These are phyloP conservation scores for Exophiala mesophila DNA, from an alignment of 2,329 filamentous ascomycete species.

Conservation along the genomic window DNA sequence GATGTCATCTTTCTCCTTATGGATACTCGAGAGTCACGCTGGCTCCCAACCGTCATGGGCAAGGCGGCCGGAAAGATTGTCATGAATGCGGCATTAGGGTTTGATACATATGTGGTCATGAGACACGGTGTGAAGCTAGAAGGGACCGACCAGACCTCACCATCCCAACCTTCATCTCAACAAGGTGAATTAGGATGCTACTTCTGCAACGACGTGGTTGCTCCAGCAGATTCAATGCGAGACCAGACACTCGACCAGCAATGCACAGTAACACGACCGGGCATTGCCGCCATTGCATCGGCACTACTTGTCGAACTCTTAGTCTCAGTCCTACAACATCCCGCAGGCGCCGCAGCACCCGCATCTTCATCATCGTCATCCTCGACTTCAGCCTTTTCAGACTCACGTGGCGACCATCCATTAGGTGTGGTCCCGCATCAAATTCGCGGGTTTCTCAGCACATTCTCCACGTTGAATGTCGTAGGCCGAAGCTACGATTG, in stretches of 20 bases:
- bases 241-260: constrained; percentile 96
- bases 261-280: constrained; percentile 92
- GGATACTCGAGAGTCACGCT: constrained; percentile 90
- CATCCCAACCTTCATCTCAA: not conserved
- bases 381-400: constrained; percentile 14
- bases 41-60: constrained; percentile 93
- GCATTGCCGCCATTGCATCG: constrained; percentile 86
- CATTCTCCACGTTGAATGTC: constrained; percentile 55
- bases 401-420: constrained; percentile 33
- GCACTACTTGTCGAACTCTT: constrained; percentile 86
- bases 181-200: constrained; percentile 76
- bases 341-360: constrained; percentile 45
- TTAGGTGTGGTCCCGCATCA: constrained; percentile 57
- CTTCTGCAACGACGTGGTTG: constrained; percentile 97
- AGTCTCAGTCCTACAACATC: constrained; percentile 82
- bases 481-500: constrained; percentile 55
- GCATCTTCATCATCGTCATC: constrained; percentile 25
- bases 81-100: constrained; percentile 91
- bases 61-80: constrained; percentile 92
- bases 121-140: constrained; percentile 70
- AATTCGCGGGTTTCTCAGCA: constrained; percentile 58
- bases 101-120: constrained; percentile 97
- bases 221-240: constrained; percentile 84
- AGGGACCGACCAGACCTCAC: constrained; percentile 28
- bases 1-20: constrained; percentile 95